Base-by-base conservation (phyloP, 1,284 basidiomycete genomes). In the Leccinum pseudoinsigne region DNA sequence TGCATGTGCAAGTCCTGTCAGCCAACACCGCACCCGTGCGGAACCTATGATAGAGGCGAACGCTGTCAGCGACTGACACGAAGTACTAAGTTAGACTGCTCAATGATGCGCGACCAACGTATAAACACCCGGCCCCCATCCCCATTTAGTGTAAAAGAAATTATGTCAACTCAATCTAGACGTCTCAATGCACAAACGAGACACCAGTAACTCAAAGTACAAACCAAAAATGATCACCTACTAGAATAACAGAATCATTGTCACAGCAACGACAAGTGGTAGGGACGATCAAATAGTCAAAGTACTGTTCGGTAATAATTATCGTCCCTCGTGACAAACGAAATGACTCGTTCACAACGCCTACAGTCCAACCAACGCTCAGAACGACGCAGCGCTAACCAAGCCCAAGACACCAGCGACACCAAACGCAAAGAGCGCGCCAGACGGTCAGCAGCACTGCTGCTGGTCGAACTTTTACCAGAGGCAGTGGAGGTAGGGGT, bases 371-470 rank as follows among this genome's bases (percentile, higher is more conserved):
- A 61, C 8, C 53, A 2, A 45, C 38, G 59, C 66, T 79, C 72
- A 84, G 63, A 84, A 75, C 31, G 84, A 74, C 31, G 76, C 78
- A 60, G 81, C 80, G 47, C 84, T 84, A 64, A 84, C 68, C 51
- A 84, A 68, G 57, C 83, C 82, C 72, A 85, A 72, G 51, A 82
- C 28, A 58, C 77, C 79, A 50, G 81, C 82, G 51, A 84, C 67
- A 40, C 81, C 79, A 65, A 79, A 72, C 1, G 76, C 67, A 23
- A 77, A 67, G 31, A 70, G 71, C 23, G 73, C 65, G 45, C 72
- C 54, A 74, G 66, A 64, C 71, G 72, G n/a, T 62, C 69, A 14
- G 76, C 79, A 45, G 70, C 73, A 61, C 72, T 75, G 51, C 54
- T 59, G 0, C 66, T 38, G 58, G 72, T 57, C 3, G 74, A 58